Evolutionary conservation across 1,139 yeast genomes (phyloP).

Genomic region (Scheffersomyces illinoinensis): DNA sequence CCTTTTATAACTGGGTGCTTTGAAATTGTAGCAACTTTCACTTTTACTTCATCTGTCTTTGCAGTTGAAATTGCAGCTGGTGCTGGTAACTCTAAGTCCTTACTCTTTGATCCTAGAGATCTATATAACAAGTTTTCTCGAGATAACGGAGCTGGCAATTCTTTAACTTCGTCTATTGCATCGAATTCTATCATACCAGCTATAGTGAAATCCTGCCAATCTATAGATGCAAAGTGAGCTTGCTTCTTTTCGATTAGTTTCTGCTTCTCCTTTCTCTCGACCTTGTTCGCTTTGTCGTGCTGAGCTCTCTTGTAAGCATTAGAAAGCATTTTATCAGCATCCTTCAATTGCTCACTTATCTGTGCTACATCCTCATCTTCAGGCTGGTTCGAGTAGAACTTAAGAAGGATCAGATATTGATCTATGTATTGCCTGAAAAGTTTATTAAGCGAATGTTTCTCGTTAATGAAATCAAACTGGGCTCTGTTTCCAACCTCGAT

Average conservation of each 20-base stretch:
- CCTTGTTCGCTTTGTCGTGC: slow-evolving; percentile 39
- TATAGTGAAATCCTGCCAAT: slow-evolving; percentile 83
- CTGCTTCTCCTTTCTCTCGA: slow-evolving; percentile 27
- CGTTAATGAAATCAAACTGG: slow-evolving; percentile 70
- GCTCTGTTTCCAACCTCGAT: slow-evolving; percentile 38
- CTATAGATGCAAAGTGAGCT: slow-evolving; percentile 69
- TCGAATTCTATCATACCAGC: slow-evolving; percentile 71
- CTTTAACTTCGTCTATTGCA: slow-evolving; percentile 62
- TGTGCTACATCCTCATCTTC: slow-evolving; percentile 6
- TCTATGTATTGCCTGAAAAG: slow-evolving; percentile 52
- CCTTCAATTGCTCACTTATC: slow-evolving; percentile 15
- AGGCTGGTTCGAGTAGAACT: slow-evolving; percentile 11
- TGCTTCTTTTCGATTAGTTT: slow-evolving; percentile 34
- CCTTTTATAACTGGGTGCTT: slow-evolving; percentile 35
- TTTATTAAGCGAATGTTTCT: slow-evolving; percentile 59
- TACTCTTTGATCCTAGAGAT: slow-evolving; percentile 46
- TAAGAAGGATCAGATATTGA: slow-evolving; percentile 54
- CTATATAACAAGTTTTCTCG: slow-evolving; percentile 62
- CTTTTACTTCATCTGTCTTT: slow-evolving; percentile 1
- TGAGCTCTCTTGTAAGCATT: slow-evolving; percentile 61
- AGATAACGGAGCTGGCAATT: slow-evolving; percentile 61
- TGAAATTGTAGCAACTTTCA: slow-evolving; percentile 5
- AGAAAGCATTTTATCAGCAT: slow-evolving; percentile 36
- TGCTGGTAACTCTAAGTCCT: slow-evolving; percentile 16
- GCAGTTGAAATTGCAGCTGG: slow-evolving; percentile 1